Percentiles rank a stretch among this genome's conserved stretches.
Conservation (phyloP, 2,329 filamentous ascomycete genomes). For the Aspergillus pseudoterreus region DNA sequence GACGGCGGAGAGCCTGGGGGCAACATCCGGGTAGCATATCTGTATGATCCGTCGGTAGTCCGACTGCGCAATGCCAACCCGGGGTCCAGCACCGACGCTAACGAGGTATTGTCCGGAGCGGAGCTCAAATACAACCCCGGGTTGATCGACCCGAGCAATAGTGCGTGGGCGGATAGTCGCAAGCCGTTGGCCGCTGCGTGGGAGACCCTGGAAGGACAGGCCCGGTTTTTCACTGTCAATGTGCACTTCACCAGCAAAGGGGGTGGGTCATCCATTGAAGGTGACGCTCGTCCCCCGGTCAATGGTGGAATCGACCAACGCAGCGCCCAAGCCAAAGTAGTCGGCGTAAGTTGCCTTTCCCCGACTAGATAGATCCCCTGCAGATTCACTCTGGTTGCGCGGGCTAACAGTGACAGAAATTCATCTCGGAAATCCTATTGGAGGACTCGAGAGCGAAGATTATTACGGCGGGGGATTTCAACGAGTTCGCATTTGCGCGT, state of each 20-base stretch:
- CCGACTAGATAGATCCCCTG: background rate
- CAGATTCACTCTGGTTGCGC: background rate
- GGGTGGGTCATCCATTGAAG: conserved; percentile 61
- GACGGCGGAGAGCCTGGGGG: conserved; percentile 67
- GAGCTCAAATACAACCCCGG: conserved; percentile 67
- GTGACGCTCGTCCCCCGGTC: conserved; percentile 62
- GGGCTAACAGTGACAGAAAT: conserved; percentile 35
- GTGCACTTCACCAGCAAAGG: conserved; percentile 67
- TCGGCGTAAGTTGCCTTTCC: conserved; percentile 45
- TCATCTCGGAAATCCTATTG: conserved; percentile 56
- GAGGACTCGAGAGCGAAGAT: conserved; percentile 55
- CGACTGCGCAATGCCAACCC: conserved; percentile 58
- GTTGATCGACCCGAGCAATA: conserved; percentile 60
- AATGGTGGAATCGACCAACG: conserved; percentile 62
- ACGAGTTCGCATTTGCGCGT: conserved; percentile 64
- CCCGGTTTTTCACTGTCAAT: conserved; percentile 67
- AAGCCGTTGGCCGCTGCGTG: conserved; percentile 67
- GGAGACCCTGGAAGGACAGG: conserved; percentile 54
- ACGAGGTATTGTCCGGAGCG: conserved; percentile 55
- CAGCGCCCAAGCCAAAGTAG: conserved; percentile 54
- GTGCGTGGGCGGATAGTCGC: conserved; percentile 58
- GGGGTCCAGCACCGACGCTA: conserved; percentile 53
- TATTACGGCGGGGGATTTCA: conserved; percentile 65
- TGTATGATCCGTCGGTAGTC: conserved; percentile 61
- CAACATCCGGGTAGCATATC: conserved; percentile 68